Evolutionary conservation across 768 basidiomycete genomes (phyloP).

Genomic region (Sarcomyxa edulis): DNA sequence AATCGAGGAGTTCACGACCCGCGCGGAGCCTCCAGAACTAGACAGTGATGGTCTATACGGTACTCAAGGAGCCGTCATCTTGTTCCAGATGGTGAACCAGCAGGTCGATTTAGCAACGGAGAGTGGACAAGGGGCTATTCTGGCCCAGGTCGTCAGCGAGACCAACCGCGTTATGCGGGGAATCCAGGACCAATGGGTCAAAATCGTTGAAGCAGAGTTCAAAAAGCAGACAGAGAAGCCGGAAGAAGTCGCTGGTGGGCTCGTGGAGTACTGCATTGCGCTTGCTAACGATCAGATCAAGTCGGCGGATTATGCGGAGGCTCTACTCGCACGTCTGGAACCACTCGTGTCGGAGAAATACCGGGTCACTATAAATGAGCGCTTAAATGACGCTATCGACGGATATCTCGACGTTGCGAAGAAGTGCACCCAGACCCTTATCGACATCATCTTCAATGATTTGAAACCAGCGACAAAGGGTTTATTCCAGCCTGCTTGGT

Average conservation of each 20-base stretch:
- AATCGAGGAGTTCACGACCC: slow-evolving; percentile 73
- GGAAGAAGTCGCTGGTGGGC: slow-evolving; percentile 79
- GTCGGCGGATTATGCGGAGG: slow-evolving; percentile 90
- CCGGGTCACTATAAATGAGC: slow-evolving; percentile 71
- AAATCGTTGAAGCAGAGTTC: slow-evolving; percentile 76
- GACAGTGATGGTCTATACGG: slow-evolving; percentile 89
- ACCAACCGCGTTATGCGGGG: slow-evolving; percentile 84
- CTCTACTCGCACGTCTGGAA: slow-evolving; percentile 79
- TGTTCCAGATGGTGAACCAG: slow-evolving; percentile 98
- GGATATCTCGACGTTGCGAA: slow-evolving; percentile 98
- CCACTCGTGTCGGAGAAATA: slow-evolving; percentile 93
- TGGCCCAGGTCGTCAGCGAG: slow-evolving; percentile 87
- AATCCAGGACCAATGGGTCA: slow-evolving; percentile 85
- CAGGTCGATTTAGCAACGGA: slow-evolving; percentile 93
- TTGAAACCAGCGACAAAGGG: slow-evolving; percentile 80
- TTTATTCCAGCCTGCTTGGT: slow-evolving; percentile 85
- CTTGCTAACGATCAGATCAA: slow-evolving; percentile 98
- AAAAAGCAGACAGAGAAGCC: slow-evolving; percentile 86
- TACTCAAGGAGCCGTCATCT: slow-evolving; percentile 86
- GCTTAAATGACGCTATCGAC: slow-evolving; percentile 93
- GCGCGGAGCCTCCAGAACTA: slow-evolving; percentile 83
- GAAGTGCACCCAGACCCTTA: slow-evolving; percentile 91
- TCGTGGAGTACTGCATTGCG: slow-evolving; percentile 95
- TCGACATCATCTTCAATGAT: slow-evolving; percentile 94
- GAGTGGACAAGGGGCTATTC: slow-evolving; percentile 91